Percentiles rank a stretch among this genome's conserved stretches.
Evolutionary conservation across 2,329 filamentous ascomycete genomes (phyloP).

Genomic region (Colletotrichum lini): DNA sequence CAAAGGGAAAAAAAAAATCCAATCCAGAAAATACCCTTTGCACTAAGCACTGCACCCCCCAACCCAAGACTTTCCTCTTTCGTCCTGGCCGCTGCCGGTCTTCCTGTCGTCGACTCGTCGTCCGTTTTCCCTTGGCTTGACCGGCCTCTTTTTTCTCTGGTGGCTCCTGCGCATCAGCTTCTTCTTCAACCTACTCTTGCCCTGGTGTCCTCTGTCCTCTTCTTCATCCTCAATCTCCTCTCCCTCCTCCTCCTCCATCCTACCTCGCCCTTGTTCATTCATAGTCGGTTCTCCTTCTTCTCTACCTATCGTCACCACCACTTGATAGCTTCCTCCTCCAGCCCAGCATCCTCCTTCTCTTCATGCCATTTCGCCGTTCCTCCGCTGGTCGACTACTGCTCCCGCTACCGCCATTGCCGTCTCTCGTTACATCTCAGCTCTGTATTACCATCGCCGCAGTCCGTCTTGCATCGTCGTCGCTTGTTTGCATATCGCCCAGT

Average conservation of each 20-base stretch:
- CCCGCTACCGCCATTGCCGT: neutral
- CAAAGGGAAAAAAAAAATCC: neutral
- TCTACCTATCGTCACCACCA: neutral
- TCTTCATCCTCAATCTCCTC: neutral
- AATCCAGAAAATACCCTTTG: slow-evolving; percentile 16
- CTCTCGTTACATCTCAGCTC: slow-evolving; percentile 6
- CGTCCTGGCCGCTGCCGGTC: slow-evolving; percentile 36
- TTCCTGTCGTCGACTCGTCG: slow-evolving; percentile 26
- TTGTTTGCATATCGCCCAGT: slow-evolving; percentile 2
- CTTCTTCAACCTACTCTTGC: slow-evolving; percentile 21
- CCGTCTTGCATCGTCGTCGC: slow-evolving; percentile 1
- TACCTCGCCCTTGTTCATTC: slow-evolving; percentile 18
- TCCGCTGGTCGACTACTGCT: slow-evolving; percentile 12
- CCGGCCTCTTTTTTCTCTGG: slow-evolving; percentile 23
- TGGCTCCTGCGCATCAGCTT: slow-evolving; percentile 36
- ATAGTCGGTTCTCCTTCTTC: slow-evolving; percentile 16
- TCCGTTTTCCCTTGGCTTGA: slow-evolving; percentile 36
- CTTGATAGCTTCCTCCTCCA: neutral
- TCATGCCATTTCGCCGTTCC: neutral
- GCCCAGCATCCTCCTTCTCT: neutral
- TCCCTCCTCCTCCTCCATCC: slow-evolving; percentile 6
- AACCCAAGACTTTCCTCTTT: slow-evolving; percentile 33
- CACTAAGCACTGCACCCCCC: slow-evolving; percentile 20
- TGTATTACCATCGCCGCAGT: slow-evolving; percentile 1
- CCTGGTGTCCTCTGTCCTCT: slow-evolving; percentile 4